These are phyloP conservation scores for Thermothelomyces thermophilus DNA, from an alignment of 2,329 filamentous ascomycete genomes.

Conservation along the genomic window DNA sequence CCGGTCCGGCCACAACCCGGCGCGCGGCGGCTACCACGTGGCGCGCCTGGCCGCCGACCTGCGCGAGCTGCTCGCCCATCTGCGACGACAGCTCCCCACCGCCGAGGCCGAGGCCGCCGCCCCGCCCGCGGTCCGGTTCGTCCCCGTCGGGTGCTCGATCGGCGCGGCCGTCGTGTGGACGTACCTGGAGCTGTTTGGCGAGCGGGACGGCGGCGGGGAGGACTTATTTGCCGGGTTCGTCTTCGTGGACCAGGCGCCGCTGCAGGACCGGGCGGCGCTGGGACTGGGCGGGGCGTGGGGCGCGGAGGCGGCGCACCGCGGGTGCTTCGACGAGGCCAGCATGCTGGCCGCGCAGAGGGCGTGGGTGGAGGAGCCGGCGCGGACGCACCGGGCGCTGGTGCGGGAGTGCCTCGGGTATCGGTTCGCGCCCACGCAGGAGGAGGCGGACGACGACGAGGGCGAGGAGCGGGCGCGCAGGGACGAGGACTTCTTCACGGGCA, in stretches of 20 bases:
- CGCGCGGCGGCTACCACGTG: slow-evolving; percentile 34
- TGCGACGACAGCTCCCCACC: slow-evolving; percentile 9
- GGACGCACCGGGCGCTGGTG: slow-evolving; percentile 30
- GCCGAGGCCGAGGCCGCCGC: not conserved
- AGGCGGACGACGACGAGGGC: slow-evolving; percentile 21
- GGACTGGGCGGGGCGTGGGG: slow-evolving; percentile 28
- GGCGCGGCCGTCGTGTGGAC: slow-evolving; percentile 37
- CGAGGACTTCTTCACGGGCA: slow-evolving; percentile 32
- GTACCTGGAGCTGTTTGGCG: slow-evolving; percentile 34
- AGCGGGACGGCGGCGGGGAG: not conserved
- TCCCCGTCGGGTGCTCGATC: slow-evolving; percentile 36
- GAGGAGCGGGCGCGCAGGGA: slow-evolving; percentile 25
- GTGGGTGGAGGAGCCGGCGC: slow-evolving; percentile 22
- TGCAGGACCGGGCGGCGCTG: slow-evolving; percentile 33
- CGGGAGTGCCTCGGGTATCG: slow-evolving; percentile 34
- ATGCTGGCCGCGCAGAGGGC: slow-evolving; percentile 29
- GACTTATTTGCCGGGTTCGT: slow-evolving; percentile 29
- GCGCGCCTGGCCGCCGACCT: slow-evolving; percentile 36
- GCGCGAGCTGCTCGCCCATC: slow-evolving; percentile 27
- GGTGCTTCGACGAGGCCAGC: slow-evolving; percentile 35
- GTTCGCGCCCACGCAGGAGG: too few relatives aligned
- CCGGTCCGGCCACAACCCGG: slow-evolving; percentile 23
- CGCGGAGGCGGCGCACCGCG: slow-evolving; percentile 27
- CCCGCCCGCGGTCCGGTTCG: slow-evolving; percentile 17
- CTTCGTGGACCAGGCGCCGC: slow-evolving; percentile 37